Evolutionary conservation across 2,329 filamentous ascomycete genomes (phyloP), one percentile per base, ranked within the genome.

Genomic region (Ascochyta rabiei): DNA sequence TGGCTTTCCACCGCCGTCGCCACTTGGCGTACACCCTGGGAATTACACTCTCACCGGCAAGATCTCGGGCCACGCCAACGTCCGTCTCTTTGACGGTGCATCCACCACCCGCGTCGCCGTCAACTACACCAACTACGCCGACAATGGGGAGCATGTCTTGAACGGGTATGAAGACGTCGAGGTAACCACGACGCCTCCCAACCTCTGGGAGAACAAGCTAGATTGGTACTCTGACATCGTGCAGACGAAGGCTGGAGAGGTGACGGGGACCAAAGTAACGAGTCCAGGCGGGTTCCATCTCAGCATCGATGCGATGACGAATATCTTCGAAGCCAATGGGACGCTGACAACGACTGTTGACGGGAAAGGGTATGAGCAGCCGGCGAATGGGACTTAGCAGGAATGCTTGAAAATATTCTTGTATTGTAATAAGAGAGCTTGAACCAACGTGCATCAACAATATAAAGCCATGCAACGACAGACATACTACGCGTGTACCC

Each of bases 311-410:
- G 70, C 66, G 2, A 45, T 76, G 59, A 60, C 52, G 4, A 80
- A 79, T 35, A 67, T 76, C 0, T 79, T 79, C 57, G 54, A 75
- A 7, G 75, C 77, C 0, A 79, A 74, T 53, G 79, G 79, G 1
- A 76, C 72, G 0, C 47, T 80, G 48, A 73, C 62, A 2, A 80
- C 75, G 1, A 74, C 63, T 0, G 49, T 78, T 26, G 70, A 77
- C 51, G 77, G 75, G 0, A 57, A 66, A 1, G 57, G 55, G 23
- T 80, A 76, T 57, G 50, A 61, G 3, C 79, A 80, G 60, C 78
- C 78, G 6, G 61, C 57, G 0, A 76, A 78, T 53, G 70, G 70
- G 6, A 68, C 71, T 6, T 57, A n/a, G n/a, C n/a, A n/a, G n/a
- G 48, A 35, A 10, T 23, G 28, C 2, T 30, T 4, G 28, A 4